phyloP scores from a whole-genome alignment of 257 asterid genomes.

The Asclepias syriaca region DNA sequence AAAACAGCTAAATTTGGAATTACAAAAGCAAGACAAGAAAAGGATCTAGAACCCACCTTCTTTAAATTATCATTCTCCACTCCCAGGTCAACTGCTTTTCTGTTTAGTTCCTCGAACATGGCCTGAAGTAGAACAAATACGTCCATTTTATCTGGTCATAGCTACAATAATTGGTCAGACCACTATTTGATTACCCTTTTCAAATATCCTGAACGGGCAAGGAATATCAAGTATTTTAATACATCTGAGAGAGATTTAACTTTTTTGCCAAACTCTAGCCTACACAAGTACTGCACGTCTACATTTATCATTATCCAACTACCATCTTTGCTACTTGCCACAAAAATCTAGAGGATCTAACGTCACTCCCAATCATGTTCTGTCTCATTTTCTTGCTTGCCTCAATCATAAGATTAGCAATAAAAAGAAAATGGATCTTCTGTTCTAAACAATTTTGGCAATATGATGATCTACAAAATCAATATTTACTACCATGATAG shows the following conservation, averaged over 20 bases:
- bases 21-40: neutral
- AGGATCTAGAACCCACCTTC: slow-evolving; percentile 30
- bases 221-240: neutral
- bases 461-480: neutral
- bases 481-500: neutral
- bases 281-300: neutral
- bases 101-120: slow-evolving; percentile 38
- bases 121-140: slow-evolving; percentile 33
- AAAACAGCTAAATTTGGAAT: neutral
- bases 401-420: neutral
- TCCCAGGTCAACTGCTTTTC: slow-evolving; percentile 36
- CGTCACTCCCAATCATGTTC: too few relatives aligned
- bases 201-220: neutral
- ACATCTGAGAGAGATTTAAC: too few relatives aligned
- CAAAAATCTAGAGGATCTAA: neutral
- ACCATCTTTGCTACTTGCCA: neutral
- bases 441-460: neutral
- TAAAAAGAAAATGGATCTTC: neutral
- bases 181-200: neutral
- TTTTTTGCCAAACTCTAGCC: too few relatives aligned
- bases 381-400: neutral
- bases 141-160: neutral
- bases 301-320: neutral
- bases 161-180: neutral
- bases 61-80: slow-evolving; percentile 52